A percentile compares a stretch with the other conserved stretches of the same genome.
These are phyloP conservation scores for Tetrahymena elliotti DNA, from an alignment of 73 alveolate species.

Conservation along the genomic window DNA sequence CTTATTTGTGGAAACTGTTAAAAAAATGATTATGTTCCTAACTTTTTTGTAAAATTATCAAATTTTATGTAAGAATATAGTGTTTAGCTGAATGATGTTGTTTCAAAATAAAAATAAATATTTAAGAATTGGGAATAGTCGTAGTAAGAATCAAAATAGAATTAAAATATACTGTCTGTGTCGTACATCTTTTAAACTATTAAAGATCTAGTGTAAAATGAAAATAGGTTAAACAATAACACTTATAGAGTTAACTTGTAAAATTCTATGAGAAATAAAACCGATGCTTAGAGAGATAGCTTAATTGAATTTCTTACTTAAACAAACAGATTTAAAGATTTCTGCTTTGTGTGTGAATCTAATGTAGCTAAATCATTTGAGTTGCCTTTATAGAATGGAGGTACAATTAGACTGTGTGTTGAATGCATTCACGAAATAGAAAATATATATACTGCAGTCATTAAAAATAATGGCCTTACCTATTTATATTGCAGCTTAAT, in stretches of 20 bases:
- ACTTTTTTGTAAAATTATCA: too few relatives aligned
- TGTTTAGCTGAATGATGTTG: background rate
- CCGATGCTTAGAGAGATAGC: background rate
- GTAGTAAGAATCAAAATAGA: too few relatives aligned
- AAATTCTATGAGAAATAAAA: background rate
- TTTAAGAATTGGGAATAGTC: background rate
- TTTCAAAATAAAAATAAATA: too few relatives aligned
- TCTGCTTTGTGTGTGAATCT: background rate
- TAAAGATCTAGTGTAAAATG: background rate
- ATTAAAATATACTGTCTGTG: too few relatives aligned
- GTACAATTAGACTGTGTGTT: background rate
- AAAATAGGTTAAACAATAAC: background rate
- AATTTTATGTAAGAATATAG: too few relatives aligned
- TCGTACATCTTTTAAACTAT: background rate
- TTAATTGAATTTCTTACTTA: background rate
- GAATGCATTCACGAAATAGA: background rate
- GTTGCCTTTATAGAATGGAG: background rate
- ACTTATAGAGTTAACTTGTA: background rate
- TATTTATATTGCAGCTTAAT: background rate
- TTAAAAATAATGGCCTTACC: background rate
- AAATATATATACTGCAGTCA: background rate
- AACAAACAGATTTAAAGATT: background rate
- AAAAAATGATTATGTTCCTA: background rate
- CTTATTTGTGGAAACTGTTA: background rate
- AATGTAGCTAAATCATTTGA: background rate